Base-by-base conservation (phyloP, 2,329 filamentous ascomycete species). In the Neofusicoccum umdonicola region DNA sequence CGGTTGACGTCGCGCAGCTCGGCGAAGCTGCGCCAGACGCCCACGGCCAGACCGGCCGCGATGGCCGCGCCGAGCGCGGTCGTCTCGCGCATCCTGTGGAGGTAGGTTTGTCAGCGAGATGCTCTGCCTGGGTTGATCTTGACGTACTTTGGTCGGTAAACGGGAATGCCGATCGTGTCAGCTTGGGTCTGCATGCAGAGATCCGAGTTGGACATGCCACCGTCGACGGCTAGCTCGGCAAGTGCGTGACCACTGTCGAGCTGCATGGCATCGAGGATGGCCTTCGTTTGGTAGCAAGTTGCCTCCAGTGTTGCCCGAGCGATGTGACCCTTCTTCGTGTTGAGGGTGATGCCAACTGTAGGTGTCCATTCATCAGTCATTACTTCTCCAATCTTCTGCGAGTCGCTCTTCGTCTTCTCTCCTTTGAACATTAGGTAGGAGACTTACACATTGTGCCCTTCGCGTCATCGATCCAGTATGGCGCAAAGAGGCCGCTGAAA, bases 381-480 rank as follows among this genome's bases (percentile, higher is more conserved):
- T 12, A 9, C 19, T 34, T 37, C 42, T 12, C 15, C 7, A 19
- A 9, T 45, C n/a, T 6, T n/a, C 8, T 17, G 37, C 8, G 1
- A 17, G n/a, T 35, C 9, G 34, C 3, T 11, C 8, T 17, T 37
- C 31, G 2, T 50, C 0, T n/a, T 41, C 31, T 7, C 7, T 50
- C 9, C 8, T n/a, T 50, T 15, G 34, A n/a, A 5, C 8, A 8
- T n/a, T 22, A 9, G 17, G 7, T 5, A 31, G 27, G 27, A 31
- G 27, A 62, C 60, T 62, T 51, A 62, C 60, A 93, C 34, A 62
- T 62, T 3, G 91, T 94, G 65, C 91, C 91, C 74, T 91, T 88
- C 37, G 91, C 91, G 77, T 94, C 90, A 72, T 94, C 91, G 66
- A 94, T 92, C 91, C 91, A 95, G 77, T 95, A 95, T 0, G 91